Evolutionary conservation across 495 filamentous ascomycete species (phyloP), one percentile per base, ranked within the genome.

Genomic region (Hyphodiscus hymeniophilus): DNA sequence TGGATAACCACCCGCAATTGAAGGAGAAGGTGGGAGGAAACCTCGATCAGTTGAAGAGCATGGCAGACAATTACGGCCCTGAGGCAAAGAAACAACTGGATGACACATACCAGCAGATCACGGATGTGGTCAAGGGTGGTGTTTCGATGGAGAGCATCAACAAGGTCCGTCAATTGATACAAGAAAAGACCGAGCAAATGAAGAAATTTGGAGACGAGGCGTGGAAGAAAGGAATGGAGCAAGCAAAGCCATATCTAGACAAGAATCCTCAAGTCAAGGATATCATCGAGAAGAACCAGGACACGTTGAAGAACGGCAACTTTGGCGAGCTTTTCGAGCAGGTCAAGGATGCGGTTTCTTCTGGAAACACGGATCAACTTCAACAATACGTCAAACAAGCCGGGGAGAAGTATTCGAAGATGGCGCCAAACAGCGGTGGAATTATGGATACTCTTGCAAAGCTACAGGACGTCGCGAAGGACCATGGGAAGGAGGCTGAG

Each of bases 11-110:
- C 52, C 82, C 82, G 1, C 53, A 79, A 53, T 52, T 85, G 10
- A 81, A 82, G 66, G 73, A 85, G 58, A 76, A 79, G 64, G 59
- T 87, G 23, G 81, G 81, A n/a, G 75, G 72, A 3, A 73, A 73
- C 39, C 62, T 77, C 30, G 68, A 80, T 28, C 69, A 80, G 59
- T 59, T 85, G 35, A 83, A 81, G 67, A 58, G 79, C 52, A 70
- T 82, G 65, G 79, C 75, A 23, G 71, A 82, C 23, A 58, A 74
- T 18, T 79, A 79, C 57, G 82, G 82, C 0, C 81, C 81, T 0
- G 76, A 84, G 54, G 81, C 80, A 0, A 80, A 81, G 67, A 80
- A 84, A 67, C 69, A 82, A 61, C 70, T 80, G 5, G 76, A 85
- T 39, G 66, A 79, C 64, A 82, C 79, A 7, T 85, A 77, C 72